These are phyloP conservation scores for Bruguiera hainesii DNA, from an alignment of 441 rosid genomes.

Conservation along the genomic window DNA sequence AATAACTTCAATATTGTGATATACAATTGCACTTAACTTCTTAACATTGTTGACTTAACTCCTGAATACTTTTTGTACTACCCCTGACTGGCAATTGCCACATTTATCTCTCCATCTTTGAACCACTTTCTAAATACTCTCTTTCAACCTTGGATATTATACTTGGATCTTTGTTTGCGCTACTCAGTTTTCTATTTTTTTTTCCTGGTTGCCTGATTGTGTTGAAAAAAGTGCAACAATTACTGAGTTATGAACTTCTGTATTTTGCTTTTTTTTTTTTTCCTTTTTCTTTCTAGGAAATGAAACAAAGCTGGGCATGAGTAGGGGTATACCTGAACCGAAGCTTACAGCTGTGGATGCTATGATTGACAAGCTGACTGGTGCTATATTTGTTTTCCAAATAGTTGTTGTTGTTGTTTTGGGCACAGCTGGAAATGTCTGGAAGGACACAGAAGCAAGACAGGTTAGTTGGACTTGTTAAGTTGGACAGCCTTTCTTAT, in stretches of 20 bases:
- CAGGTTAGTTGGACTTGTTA: constrained; percentile 50
- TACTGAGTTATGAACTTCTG: constrained; percentile 1
- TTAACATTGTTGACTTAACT: neutral
- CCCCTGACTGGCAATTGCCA: neutral
- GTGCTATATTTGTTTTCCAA: constrained; percentile 98
- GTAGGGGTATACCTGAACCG: constrained; percentile 96
- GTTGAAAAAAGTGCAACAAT: neutral
- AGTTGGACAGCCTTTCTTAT: neutral
- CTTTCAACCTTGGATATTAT: neutral
- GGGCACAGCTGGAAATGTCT: constrained; percentile 93
- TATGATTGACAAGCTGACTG: constrained; percentile 98
- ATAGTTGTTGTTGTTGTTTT: constrained; percentile 93
- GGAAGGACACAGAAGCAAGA: constrained; percentile 99
- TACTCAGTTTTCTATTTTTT: neutral
- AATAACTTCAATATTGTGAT: neutral
- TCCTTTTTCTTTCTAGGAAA: constrained; percentile 49
- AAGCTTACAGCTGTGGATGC: constrained; percentile 99
- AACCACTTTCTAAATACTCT: neutral
- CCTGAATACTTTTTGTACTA: neutral
- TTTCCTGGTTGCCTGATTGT: neutral
- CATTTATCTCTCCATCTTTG: neutral
- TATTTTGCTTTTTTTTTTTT: neutral
- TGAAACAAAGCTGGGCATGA: constrained; percentile 98
- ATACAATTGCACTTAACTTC: neutral
- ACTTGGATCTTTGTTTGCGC: neutral